Evolutionary conservation across 257 asterid species (phyloP).

Genomic region (Nicotiana tomentosiformis): DNA sequence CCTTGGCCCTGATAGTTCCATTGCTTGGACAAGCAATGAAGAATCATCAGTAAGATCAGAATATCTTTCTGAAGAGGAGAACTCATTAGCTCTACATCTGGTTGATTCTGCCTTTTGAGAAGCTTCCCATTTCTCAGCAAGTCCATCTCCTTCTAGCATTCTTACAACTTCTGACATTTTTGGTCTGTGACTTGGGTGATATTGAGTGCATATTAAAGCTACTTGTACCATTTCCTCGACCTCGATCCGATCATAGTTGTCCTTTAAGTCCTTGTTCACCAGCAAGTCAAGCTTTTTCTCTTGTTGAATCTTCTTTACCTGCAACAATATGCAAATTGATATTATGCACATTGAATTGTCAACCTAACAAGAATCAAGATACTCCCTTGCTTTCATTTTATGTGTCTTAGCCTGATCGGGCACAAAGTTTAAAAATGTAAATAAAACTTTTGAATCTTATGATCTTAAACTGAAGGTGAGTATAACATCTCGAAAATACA

Average conservation of each 20-base stretch:
- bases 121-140: slow-evolving; percentile 96
- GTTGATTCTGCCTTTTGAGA: slow-evolving; percentile 71
- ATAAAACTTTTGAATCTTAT: neutral
- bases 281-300: slow-evolving; percentile 88
- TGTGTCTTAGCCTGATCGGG: neutral
- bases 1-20: slow-evolving; percentile 97
- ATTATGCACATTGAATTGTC: neutral
- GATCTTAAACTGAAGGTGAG: neutral
- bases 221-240: slow-evolving; percentile 89
- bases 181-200: slow-evolving; percentile 78
- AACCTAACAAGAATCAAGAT: neutral
- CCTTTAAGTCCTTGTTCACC: slow-evolving; percentile 64
- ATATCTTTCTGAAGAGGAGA: slow-evolving; percentile 77
- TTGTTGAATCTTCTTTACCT: slow-evolving; percentile 82
- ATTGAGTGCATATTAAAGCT: slow-evolving; percentile 86
- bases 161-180: slow-evolving; percentile 94
- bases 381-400: neutral
- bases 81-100: slow-evolving; percentile 64
- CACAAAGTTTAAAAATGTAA: neutral
- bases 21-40: slow-evolving; percentile 79
- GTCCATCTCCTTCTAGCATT: slow-evolving; percentile 97
- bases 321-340: slow-evolving; percentile 3
- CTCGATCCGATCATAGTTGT: slow-evolving; percentile 62
- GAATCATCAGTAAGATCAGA: slow-evolving; percentile 96
- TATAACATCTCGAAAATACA: neutral